These are phyloP conservation scores for Acanthamoeba quina DNA, from an alignment of 208 protist genomes.

Conservation along the genomic window DNA sequence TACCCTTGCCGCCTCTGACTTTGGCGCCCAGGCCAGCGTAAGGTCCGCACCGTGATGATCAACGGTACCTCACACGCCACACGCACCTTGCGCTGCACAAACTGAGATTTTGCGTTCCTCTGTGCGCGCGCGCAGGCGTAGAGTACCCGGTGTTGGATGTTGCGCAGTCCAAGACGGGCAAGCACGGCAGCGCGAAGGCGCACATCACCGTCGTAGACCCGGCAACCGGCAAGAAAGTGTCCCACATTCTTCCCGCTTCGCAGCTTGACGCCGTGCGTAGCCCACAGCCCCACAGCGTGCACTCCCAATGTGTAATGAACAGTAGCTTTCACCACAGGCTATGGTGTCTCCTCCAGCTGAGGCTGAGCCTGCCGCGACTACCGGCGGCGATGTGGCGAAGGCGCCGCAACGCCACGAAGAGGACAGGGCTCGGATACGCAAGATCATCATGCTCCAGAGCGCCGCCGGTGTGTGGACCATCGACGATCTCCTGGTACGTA, in stretches of 20 bases:
- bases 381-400: too few species aligned
- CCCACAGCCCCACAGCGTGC: too few species aligned
- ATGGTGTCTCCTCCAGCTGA: too few species aligned
- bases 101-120: too few species aligned
- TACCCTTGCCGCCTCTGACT: not conserved
- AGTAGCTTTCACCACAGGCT: too few species aligned
- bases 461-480: not conserved
- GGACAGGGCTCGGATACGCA: not conserved
- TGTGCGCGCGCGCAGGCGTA: too few species aligned
- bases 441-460: not conserved
- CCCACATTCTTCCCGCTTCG: not conserved
- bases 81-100: not conserved
- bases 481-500: not conserved
- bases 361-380: not conserved
- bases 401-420: not conserved
- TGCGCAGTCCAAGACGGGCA: not conserved
- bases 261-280: not conserved
- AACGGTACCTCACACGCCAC: not conserved
- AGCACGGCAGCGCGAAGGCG: constrained; percentile 30
- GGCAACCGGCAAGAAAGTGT: not conserved
- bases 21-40: not conserved
- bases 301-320: too few species aligned
- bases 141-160: not conserved
- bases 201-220: not conserved
- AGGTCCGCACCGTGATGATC: not conserved